A percentile compares a stretch with the other conserved stretches of the same genome.
phyloP scores from a whole-genome alignment of 176 grass and related monocot species.

The Urochloa ruziziensis region DNA sequence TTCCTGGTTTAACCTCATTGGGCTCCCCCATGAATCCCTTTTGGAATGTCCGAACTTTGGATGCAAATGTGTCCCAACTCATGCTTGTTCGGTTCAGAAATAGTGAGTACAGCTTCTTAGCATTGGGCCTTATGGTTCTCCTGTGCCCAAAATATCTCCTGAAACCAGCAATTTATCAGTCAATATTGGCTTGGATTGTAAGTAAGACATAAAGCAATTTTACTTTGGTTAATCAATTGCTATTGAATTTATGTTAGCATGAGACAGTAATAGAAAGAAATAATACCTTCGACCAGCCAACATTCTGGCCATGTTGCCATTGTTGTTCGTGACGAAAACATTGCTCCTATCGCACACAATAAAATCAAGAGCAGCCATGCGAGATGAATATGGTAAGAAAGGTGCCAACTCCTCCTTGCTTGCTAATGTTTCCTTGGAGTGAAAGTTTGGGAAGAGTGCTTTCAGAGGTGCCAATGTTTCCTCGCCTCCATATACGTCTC shows the following conservation, averaged over 20 bases:
- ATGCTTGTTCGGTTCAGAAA: conserved; percentile 81
- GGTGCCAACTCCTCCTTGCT: conserved; percentile 67
- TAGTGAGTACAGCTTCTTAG: conserved; percentile 80
- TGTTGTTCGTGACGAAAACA: conserved; percentile 94
- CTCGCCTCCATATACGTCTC: conserved; percentile 83
- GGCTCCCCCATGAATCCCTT: conserved; percentile 96
- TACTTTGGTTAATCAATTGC: neutral
- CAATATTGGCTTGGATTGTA: conserved; percentile 25
- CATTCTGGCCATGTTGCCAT: conserved; percentile 98
- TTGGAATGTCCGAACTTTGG: conserved; percentile 62
- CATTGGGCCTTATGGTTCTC: conserved; percentile 92
- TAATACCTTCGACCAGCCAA: conserved; percentile 88
- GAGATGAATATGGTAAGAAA: conserved; percentile 77
- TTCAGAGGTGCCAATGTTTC: conserved; percentile 83
- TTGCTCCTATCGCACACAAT: conserved; percentile 76
- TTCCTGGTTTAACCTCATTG: conserved; percentile 79
- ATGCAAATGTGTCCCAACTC: conserved; percentile 83
- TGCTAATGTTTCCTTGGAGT: conserved; percentile 89
- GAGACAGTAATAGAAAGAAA: neutral
- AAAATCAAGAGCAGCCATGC: conserved; percentile 98
- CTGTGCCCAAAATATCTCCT: conserved; percentile 99
- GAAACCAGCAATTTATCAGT: conserved; percentile 39
- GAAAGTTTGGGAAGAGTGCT: conserved; percentile 81
- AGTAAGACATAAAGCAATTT: neutral
- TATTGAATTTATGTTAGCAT: neutral